A percentile compares a stretch with the other conserved stretches of the same genome.
phyloP scores from a whole-genome alignment of 2,329 filamentous ascomycete species.

The Tolypocladium sp. region DNA sequence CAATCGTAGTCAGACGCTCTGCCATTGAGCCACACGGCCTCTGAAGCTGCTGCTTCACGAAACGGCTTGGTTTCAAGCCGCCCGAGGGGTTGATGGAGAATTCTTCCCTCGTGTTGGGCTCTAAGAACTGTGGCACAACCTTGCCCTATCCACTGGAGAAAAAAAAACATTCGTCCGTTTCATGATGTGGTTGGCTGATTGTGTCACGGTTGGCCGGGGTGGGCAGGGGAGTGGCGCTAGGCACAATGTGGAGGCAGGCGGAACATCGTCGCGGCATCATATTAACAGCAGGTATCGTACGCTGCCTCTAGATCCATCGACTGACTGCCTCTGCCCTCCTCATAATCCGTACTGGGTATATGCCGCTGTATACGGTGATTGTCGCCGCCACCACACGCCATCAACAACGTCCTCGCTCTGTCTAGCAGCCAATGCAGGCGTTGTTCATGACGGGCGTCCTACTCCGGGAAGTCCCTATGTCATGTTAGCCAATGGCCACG shows the following conservation, averaged over 20 bases:
- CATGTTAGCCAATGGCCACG: not conserved
- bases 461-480: conserved; percentile 23
- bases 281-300: not conserved
- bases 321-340: not conserved
- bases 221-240: not conserved
- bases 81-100: not conserved
- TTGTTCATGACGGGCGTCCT: not conserved
- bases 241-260: not conserved
- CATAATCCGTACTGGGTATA: not conserved
- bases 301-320: not conserved
- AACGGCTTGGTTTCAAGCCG: not conserved
- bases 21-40: conserved; percentile 6
- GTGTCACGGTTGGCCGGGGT: too few species aligned
- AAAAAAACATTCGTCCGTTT: not conserved
- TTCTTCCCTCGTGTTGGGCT: not conserved
- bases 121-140: not conserved
- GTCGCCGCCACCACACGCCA: not conserved
- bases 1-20: conserved; percentile 6
- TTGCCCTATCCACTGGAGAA: not conserved
- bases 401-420: not conserved
- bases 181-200: not conserved
- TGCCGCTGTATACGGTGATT: not conserved
- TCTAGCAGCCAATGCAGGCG: not conserved
- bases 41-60: not conserved
- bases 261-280: not conserved